Evolutionary conservation across 2,329 filamentous ascomycete species (phyloP), one percentile per base, ranked within the genome.

Genomic region (Calonectria crousiana): DNA sequence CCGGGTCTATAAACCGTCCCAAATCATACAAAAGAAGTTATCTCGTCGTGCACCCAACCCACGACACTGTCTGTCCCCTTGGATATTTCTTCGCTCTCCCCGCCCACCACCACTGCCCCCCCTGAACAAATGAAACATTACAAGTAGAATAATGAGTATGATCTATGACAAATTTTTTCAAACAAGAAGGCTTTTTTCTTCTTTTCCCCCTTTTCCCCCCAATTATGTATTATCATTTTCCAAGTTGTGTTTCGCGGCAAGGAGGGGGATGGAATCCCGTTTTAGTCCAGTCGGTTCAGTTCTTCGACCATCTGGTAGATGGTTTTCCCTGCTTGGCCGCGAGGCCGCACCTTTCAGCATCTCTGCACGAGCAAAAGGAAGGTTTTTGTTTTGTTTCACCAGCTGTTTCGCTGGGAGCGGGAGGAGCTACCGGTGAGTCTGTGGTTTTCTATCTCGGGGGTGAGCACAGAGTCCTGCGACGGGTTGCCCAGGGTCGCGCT

Each of bases 281-380:
- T 32, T 28, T 41, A 62, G 10, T 28, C n/a, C 56, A 62, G 18
- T 62, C 56, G 56, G 23, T 62, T 62, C 4, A 62, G 34, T 62
- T 62, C 56, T 62, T 62, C 56, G n/a, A 62, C 56, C 56, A 62
- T 62, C 38, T 62, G 56, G 56, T 38, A 62, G 23, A 62, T 62
- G 14, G 56, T 62, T 62, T 62, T 62, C 56, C 56, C 56, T 62
- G 56, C 52, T 56, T 56, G 52, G 28, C 52, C 28, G 30, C 30
- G 52, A 62, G 56, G 56, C 56, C 56, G 38, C 34, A 62, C 38
- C 56, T 62, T 62, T 62, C 56, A 62, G 56, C 16, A 62, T 62
- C 56, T 62, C 56, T 62, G 56, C 23, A 62, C 56, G 32, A 62
- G 14, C n/a, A 62, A 62, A 62, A 36, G 28, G n/a, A 20, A 47